phyloP scores from a whole-genome alignment of 2,329 filamentous ascomycete species.

The Colletotrichum sp. region DNA sequence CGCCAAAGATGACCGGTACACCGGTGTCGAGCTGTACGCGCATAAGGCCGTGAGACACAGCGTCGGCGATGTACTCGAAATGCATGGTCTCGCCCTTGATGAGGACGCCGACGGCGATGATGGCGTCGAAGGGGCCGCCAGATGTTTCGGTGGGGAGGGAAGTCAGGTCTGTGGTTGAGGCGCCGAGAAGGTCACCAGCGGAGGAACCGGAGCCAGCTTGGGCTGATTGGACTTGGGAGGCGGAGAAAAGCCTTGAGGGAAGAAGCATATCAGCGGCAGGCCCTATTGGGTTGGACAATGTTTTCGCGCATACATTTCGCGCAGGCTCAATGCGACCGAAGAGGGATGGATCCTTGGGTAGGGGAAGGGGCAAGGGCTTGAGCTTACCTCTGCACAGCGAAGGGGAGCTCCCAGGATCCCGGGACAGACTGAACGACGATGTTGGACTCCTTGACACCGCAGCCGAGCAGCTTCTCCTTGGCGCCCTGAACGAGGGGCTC shows the following conservation, averaged over 20 bases:
- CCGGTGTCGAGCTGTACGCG: conserved; percentile 88
- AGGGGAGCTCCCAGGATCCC: conserved; percentile 92
- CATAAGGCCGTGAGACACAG: conserved; percentile 92
- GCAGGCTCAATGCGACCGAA: background rate
- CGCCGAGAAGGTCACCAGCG: conserved; percentile 78
- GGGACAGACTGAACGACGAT: conserved; percentile 91
- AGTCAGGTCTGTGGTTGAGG: conserved; percentile 71
- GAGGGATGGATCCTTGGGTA: background rate
- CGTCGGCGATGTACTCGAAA: conserved; percentile 97
- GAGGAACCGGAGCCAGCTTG: conserved; percentile 63
- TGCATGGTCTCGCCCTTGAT: conserved; percentile 99
- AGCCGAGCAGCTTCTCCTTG: conserved; percentile 75
- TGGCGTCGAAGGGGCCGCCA: conserved; percentile 81
- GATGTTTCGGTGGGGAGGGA: conserved; percentile 47
- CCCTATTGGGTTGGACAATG: background rate
- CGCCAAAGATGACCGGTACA: conserved; percentile 88
- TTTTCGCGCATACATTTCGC: background rate
- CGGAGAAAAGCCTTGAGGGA: conserved; percentile 72
- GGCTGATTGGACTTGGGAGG: conserved; percentile 83
- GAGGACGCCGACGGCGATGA: conserved; percentile 93
- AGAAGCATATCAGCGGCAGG: background rate
- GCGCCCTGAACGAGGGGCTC: conserved; percentile 82
- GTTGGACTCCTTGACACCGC: conserved; percentile 86
- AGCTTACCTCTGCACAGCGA: conserved; percentile 81
- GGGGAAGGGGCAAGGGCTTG: conserved; percentile 5